A percentile compares a stretch with the other conserved stretches of the same genome.
Evolutionary conservation across 2,329 filamentous ascomycete species (phyloP).

Genomic region (Aspergillus alliaceus): DNA sequence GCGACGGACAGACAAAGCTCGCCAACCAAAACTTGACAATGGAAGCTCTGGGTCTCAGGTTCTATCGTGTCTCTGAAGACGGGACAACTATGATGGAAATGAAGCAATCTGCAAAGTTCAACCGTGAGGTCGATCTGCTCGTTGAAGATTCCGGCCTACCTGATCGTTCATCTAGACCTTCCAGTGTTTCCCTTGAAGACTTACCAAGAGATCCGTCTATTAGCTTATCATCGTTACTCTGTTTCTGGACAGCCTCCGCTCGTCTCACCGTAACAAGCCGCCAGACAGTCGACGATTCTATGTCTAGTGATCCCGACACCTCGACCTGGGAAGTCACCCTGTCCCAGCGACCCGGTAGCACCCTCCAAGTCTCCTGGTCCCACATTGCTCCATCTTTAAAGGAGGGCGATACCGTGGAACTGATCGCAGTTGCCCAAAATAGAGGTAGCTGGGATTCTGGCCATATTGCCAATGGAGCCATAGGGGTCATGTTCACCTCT

Average conservation of each 20-base stretch:
- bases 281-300: not conserved
- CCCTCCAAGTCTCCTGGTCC: not conserved
- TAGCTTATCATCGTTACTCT: not conserved
- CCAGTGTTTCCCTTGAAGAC: not conserved
- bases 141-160: not conserved
- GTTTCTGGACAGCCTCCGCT: not conserved
- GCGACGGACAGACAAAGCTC: not conserved
- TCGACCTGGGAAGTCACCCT: not conserved
- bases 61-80: not conserved
- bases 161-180: not conserved
- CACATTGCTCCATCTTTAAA: not conserved
- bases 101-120: not conserved
- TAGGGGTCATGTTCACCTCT: not conserved
- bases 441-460: not conserved
- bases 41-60: not conserved
- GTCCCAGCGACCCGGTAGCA: not conserved
- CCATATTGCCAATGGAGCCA: not conserved
- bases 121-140: not conserved
- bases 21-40: not conserved
- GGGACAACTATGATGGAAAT: not conserved
- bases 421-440: not conserved
- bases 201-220: not conserved
- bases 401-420: not conserved
- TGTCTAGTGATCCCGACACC: not conserved
- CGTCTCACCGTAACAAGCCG: not conserved